A percentile compares a stretch with the other conserved stretches of the same genome.
These are phyloP conservation scores for Daldinia caldariorum DNA, from an alignment of 495 filamentous ascomycete genomes.

Conservation along the genomic window DNA sequence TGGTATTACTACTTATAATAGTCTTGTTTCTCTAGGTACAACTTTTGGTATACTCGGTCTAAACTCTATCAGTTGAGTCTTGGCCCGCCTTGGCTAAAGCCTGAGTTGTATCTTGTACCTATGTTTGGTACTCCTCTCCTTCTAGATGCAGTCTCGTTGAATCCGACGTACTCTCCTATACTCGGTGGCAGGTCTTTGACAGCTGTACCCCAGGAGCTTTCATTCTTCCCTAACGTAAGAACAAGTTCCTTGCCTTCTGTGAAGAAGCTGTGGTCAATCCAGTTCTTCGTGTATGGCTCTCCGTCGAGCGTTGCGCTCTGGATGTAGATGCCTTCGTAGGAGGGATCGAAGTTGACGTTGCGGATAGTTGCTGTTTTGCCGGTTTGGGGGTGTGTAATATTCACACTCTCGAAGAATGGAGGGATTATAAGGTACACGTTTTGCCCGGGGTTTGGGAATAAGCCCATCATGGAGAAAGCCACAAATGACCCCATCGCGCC, in stretches of 20 bases:
- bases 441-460: constrained; percentile 80
- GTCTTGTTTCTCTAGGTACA: constrained; percentile 17
- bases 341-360: constrained; percentile 70
- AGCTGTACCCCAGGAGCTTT: constrained; percentile 74
- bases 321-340: constrained; percentile 71
- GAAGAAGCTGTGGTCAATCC: constrained; percentile 80
- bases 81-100: constrained; percentile 26
- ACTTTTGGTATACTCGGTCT: not conserved
- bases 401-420: constrained; percentile 72
- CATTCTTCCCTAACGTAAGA: constrained; percentile 68
- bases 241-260: constrained; percentile 74
- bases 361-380: constrained; percentile 68
- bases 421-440: constrained; percentile 77
- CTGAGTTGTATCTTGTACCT: constrained; percentile 28
- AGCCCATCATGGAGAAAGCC: constrained; percentile 75
- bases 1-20: constrained; percentile 12
- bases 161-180: constrained; percentile 49
- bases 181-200: constrained; percentile 73
- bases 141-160: constrained; percentile 36
- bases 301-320: constrained; percentile 77
- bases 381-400: constrained; percentile 69
- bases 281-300: constrained; percentile 70
- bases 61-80: constrained; percentile 16
- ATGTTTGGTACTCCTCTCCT: constrained; percentile 24
- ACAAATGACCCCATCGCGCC: constrained; percentile 79